Evolutionary conservation across 495 filamentous ascomycete genomes (phyloP).

Genomic region (Daldinia vernicosa): DNA sequence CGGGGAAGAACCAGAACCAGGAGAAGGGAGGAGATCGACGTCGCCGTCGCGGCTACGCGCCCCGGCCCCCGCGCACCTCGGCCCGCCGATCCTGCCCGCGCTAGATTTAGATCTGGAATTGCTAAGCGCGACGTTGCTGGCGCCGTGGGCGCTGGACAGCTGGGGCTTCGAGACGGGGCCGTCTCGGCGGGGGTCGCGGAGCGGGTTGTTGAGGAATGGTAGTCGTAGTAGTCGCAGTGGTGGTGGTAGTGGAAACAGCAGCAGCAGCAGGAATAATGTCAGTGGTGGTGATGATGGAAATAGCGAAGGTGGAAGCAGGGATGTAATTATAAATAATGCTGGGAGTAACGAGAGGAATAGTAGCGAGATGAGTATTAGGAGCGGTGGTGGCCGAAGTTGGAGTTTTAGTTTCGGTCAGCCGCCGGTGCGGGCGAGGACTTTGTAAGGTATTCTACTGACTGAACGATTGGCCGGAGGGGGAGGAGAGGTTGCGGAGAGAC

Average conservation of each 20-base stretch:
- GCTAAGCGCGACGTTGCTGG: slow-evolving; percentile 30
- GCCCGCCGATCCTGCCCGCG: slow-evolving; percentile 30
- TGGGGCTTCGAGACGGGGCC: slow-evolving; percentile 5
- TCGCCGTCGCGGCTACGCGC: background rate
- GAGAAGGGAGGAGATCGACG: background rate
- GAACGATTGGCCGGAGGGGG: too few species aligned
- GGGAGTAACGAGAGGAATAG: background rate
- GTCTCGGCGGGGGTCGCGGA: background rate
- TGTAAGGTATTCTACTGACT: slow-evolving; percentile 2
- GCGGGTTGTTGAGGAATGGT: background rate
- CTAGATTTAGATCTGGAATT: slow-evolving; percentile 25
- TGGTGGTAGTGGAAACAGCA: background rate
- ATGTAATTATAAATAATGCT: background rate
- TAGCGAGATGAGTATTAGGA: background rate
- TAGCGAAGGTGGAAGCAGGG: background rate
- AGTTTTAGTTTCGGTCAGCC: slow-evolving; percentile 2
- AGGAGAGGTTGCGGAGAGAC: too few species aligned
- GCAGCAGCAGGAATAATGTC: background rate
- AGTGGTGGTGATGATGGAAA: background rate
- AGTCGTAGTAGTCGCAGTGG: background rate
- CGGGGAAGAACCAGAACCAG: background rate
- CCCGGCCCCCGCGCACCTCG: slow-evolving; percentile 23
- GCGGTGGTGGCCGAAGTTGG: background rate
- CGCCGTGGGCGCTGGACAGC: slow-evolving; percentile 26
- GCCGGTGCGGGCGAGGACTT: slow-evolving; percentile 23